These are phyloP conservation scores for Cyberlindnera mrakii DNA, from an alignment of 805 yeast genomes.

Conservation along the genomic window DNA sequence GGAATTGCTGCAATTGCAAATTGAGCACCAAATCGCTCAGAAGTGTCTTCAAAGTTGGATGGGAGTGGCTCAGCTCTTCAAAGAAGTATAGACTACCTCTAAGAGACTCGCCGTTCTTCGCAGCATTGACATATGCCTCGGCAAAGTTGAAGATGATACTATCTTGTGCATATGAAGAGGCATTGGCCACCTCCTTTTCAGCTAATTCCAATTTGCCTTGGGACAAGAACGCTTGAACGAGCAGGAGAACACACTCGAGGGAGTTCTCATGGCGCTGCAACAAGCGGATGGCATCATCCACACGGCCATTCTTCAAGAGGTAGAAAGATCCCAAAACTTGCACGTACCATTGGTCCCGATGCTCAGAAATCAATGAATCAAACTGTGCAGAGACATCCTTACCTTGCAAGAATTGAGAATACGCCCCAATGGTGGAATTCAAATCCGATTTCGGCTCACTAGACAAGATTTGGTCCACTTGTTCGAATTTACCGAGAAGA, in stretches of 20 bases:
- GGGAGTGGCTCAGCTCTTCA: slow-evolving; percentile 73
- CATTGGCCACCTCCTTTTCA: slow-evolving; percentile 35
- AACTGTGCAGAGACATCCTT: slow-evolving; percentile 9
- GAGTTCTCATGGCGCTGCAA: slow-evolving; percentile 33
- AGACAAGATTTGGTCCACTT: slow-evolving; percentile 4
- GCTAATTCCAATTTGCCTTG: slow-evolving; percentile 41
- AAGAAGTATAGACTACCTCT: slow-evolving; percentile 54
- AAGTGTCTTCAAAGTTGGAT: slow-evolving; percentile 42
- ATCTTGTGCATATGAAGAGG: slow-evolving; percentile 55
- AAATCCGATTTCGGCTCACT: background rate
- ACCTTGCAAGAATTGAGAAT: slow-evolving; percentile 23
- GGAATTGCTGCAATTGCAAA: slow-evolving; percentile 69
- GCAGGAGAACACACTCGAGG: slow-evolving; percentile 35
- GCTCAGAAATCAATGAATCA: slow-evolving; percentile 15
- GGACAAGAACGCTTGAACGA: slow-evolving; percentile 34
- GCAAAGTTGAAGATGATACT: slow-evolving; percentile 71
- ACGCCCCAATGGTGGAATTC: slow-evolving; percentile 23
- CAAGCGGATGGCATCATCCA: slow-evolving; percentile 37
- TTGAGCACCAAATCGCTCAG: slow-evolving; percentile 68
- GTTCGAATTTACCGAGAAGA: slow-evolving; percentile 23
- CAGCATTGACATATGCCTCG: slow-evolving; percentile 62
- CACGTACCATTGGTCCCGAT: slow-evolving; percentile 26
- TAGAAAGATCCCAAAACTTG: slow-evolving; percentile 36
- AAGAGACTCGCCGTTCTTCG: slow-evolving; percentile 32
- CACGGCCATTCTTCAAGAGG: slow-evolving; percentile 32